phyloP scores from a whole-genome alignment of 345 rosid species.

The Luvunga scandens region DNA sequence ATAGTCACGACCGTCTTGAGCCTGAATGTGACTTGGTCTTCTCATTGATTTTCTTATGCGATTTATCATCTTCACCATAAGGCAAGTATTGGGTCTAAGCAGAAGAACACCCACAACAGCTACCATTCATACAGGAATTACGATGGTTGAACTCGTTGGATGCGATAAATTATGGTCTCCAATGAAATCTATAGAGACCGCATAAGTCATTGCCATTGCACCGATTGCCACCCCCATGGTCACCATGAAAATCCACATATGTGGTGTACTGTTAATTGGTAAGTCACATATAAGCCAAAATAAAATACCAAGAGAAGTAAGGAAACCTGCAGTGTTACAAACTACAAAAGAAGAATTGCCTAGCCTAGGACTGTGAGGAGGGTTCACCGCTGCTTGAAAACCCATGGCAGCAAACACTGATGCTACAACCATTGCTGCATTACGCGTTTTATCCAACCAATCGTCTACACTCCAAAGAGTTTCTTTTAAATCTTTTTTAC shows the following conservation, averaged over 20 bases:
- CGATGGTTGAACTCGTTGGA: rapidly evolving
- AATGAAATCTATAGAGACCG: background rate
- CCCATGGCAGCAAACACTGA: conserved; percentile 33
- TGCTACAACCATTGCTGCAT: conserved; percentile 27
- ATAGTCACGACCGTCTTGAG: background rate
- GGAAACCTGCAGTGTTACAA: conserved; percentile 14
- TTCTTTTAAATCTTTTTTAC: background rate
- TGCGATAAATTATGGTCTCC: background rate
- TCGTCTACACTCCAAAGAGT: background rate
- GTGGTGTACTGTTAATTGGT: conserved; percentile 1
- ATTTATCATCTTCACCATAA: background rate
- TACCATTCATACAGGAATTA: background rate
- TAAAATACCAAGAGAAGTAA: conserved; percentile 23
- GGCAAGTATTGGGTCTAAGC: background rate
- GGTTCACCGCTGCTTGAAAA: conserved; percentile 24
- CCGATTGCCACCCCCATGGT: conserved; percentile 6
- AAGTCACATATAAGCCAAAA: conserved; percentile 26
- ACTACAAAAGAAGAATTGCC: background rate
- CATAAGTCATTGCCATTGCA: background rate
- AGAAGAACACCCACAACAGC: background rate
- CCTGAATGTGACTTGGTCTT: background rate
- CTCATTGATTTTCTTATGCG: background rate
- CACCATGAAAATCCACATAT: background rate
- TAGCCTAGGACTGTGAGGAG: conserved; percentile 22
- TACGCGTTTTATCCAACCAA: conserved; percentile 11